Evolutionary conservation across 2,329 filamentous ascomycete species (phyloP).

Genomic region (Mycosphaerella sp.): DNA sequence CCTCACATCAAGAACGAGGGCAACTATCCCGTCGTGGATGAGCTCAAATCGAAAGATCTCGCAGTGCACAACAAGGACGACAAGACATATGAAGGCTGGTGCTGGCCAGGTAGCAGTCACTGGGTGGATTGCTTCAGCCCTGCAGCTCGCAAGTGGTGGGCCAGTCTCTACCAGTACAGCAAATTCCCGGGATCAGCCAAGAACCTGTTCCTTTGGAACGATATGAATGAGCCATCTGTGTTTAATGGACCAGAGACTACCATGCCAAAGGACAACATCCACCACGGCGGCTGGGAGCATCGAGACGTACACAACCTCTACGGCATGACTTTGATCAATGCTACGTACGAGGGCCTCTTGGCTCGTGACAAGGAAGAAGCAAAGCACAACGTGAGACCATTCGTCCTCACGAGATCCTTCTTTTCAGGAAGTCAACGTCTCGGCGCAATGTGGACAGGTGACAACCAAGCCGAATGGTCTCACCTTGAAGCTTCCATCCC

Average conservation of each 20-base stretch:
- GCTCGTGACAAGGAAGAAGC: slow-evolving; percentile 80
- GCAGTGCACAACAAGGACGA: slow-evolving; percentile 86
- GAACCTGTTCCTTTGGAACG: slow-evolving; percentile 96
- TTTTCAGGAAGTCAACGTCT: slow-evolving; percentile 84
- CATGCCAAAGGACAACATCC: slow-evolving; percentile 98
- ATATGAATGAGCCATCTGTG: slow-evolving; percentile 99
- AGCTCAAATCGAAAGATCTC: slow-evolving; percentile 76
- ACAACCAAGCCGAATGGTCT: slow-evolving; percentile 90
- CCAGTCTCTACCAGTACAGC: slow-evolving; percentile 76
- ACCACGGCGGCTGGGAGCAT: slow-evolving; percentile 89
- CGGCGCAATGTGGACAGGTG: slow-evolving; percentile 97
- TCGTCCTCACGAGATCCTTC: slow-evolving; percentile 88
- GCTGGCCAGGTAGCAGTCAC: slow-evolving; percentile 94
- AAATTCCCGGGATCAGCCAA: slow-evolving; percentile 76
- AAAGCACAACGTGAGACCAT: slow-evolving; percentile 57
- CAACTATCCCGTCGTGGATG: slow-evolving; percentile 68
- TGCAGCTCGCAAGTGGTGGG: slow-evolving; percentile 89
- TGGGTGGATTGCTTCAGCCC: slow-evolving; percentile 97
- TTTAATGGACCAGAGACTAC: slow-evolving; percentile 98
- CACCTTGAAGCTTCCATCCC: slow-evolving; percentile 85
- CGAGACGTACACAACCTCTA: slow-evolving; percentile 95
- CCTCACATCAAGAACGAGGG: slow-evolving; percentile 94
- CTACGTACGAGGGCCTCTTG: slow-evolving; percentile 78
- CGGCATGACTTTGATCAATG: slow-evolving; percentile 91
- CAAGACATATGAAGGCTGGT: slow-evolving; percentile 90